Percentiles rank a stretch among this genome's conserved stretches.
phyloP scores from a whole-genome alignment of 2,329 filamentous ascomycete species.

The Phyllosticta citriasiana region DNA sequence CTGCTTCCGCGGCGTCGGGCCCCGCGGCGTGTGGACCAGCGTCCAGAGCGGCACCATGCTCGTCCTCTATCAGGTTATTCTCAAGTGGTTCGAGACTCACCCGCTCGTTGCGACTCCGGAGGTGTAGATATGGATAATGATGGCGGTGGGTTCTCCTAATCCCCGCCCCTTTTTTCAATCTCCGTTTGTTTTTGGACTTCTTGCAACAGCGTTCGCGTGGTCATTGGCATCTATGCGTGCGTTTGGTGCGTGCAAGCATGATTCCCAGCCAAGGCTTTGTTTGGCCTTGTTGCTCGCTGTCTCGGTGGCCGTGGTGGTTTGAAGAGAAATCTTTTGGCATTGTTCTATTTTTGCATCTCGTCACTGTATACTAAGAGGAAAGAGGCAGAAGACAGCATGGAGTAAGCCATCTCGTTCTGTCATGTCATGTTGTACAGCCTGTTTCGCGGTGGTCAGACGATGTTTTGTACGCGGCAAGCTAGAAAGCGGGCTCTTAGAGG shows the following conservation, averaged over 20 bases:
- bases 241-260: background rate
- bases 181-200: background rate
- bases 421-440: background rate
- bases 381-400: background rate
- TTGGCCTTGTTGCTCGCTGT: background rate
- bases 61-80: conserved; percentile 81
- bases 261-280: background rate
- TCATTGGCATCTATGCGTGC: background rate
- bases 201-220: background rate
- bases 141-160: background rate
- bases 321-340: background rate
- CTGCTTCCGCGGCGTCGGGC: conserved; percentile 91
- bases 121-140: background rate
- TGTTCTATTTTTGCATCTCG: background rate
- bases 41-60: conserved; percentile 96
- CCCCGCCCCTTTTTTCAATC: background rate
- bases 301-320: background rate
- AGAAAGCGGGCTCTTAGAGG: too few species aligned
- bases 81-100: conserved; percentile 63
- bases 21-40: conserved; percentile 90
- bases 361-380: background rate
- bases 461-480: too few species aligned
- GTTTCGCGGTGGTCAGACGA: too few species aligned
- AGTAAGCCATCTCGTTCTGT: background rate
- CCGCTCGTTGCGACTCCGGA: conserved; percentile 22